These are phyloP conservation scores for Zygosaccharomyces bailii DNA, from an alignment of 805 yeast species.

Conservation along the genomic window DNA sequence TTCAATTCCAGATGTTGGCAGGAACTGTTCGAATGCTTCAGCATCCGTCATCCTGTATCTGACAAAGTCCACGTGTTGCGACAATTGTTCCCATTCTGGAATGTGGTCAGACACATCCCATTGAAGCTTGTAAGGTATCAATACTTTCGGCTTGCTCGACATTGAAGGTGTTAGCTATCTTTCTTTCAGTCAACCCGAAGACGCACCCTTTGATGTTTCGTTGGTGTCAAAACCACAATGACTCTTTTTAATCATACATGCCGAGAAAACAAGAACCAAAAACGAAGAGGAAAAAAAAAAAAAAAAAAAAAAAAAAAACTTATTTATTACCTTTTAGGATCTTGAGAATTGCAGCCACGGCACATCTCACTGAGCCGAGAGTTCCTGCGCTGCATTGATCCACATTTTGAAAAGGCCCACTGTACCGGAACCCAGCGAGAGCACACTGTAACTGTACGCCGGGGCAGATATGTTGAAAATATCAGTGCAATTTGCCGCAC, in stretches of 20 bases:
- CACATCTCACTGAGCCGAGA: constrained; percentile 4
- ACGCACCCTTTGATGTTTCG: neutral
- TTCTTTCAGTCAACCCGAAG: too few relatives aligned
- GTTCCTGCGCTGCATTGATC: constrained; percentile 25
- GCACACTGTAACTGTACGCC: constrained; percentile 30
- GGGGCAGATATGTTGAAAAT: constrained; percentile 41
- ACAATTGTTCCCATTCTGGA: constrained; percentile 46
- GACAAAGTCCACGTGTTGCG: constrained; percentile 40
- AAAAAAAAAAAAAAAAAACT: neutral
- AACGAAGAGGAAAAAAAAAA: neutral
- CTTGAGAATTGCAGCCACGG: constrained; percentile 2
- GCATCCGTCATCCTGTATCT: constrained; percentile 42
- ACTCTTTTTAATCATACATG: neutral
- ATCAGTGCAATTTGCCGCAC: constrained; percentile 46
- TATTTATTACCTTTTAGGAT: too few relatives aligned
- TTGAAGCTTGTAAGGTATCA: constrained; percentile 33
- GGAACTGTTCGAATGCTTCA: constrained; percentile 42
- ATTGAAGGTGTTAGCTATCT: too few relatives aligned
- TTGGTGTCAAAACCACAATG: neutral
- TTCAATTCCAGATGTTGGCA: constrained; percentile 41
- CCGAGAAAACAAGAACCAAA: neutral
- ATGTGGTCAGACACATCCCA: constrained; percentile 48
- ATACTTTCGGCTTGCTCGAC: constrained; percentile 23
- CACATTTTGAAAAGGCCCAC: constrained; percentile 32
- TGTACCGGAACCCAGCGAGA: constrained; percentile 34